Evolutionary conservation across 306 rosid genomes (phyloP), one percentile per base, ranked within the genome.

Genomic region (Prunus padus): DNA sequence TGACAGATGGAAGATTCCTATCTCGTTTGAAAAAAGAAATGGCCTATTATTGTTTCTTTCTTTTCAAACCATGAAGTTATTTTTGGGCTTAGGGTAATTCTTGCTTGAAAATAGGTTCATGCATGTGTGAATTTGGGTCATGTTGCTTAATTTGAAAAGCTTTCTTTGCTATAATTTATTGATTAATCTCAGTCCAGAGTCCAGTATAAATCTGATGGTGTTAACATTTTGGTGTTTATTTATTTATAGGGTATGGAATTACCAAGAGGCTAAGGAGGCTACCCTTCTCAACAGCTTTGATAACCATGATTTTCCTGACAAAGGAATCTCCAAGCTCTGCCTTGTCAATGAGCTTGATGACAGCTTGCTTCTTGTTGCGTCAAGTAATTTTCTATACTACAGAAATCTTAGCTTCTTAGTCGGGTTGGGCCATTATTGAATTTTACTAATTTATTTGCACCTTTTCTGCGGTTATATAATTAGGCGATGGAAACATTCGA

Each of bases 351-450:
- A 96, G 82, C 97, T 92, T 77, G 98, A 96, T 81, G 97, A 92
- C 77, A 92, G 93, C 83, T 81, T 96, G 90, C 99, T 96, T 78
- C 96, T 96, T 69, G 93, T 98, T 76, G 99, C 99, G 72, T 96
- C 98, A 85, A 82, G 99, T 96, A 88, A 85, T 83, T 25, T 77
- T 77, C 80, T 72, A 71, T n/a, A 26, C 80, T 55, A 67, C 63
- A 67, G 45, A 3, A 76, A 69, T 63, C 18, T 67, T 71, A 57
- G 78, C 51, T 26, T 67, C 46, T 40, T 67, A 28, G 44, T n/a
- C 68, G 28, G 50, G 37, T 66, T 44, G 61, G 47, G 44, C 26
- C 50, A 61, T 64, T 22, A 68, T 40, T 62, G 23, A 50, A 79
- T 61, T 20, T 77, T 64, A 56, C 22, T 72, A 22, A 72, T 59